These are phyloP conservation scores for Talaromyces funiculosus DNA, from an alignment of 2,329 filamentous ascomycete species.

Conservation along the genomic window DNA sequence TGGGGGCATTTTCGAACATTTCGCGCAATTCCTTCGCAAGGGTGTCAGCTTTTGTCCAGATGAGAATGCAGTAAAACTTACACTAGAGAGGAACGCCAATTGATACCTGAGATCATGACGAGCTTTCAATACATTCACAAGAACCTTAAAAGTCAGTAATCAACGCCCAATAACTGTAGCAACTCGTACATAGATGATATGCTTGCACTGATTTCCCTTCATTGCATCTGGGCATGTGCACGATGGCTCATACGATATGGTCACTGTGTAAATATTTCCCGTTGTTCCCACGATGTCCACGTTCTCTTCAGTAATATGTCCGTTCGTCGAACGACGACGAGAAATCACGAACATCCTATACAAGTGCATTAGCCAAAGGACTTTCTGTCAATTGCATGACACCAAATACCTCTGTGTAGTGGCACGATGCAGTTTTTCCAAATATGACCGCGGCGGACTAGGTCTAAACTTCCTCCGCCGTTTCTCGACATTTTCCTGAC, in stretches of 20 bases:
- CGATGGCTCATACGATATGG: conserved; percentile 46
- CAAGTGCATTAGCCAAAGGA: neutral
- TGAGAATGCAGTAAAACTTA: conserved; percentile 19
- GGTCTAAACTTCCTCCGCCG: conserved; percentile 38
- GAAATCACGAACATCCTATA: conserved; percentile 53
- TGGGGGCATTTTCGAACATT: conserved; percentile 51
- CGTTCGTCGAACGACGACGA: conserved; percentile 41
- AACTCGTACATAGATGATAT: conserved; percentile 51
- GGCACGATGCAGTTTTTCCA: conserved; percentile 45
- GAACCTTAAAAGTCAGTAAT: conserved; percentile 31
- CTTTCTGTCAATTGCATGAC: no score
- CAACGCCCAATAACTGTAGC: neutral
- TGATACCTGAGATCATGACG: conserved; percentile 54
- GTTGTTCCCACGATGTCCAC: conserved; percentile 56
- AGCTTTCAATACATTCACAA: conserved; percentile 54
- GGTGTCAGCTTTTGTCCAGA: neutral
- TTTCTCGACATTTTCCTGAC: conserved; percentile 22
- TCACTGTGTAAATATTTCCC: conserved; percentile 58
- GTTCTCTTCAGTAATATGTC: conserved; percentile 44
- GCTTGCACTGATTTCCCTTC: conserved; percentile 59
- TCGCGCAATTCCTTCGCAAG: conserved; percentile 46
- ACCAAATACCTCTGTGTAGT: conserved; percentile 40
- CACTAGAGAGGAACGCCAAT: conserved; percentile 52
- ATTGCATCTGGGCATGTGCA: conserved; percentile 52
- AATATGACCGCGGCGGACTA: conserved; percentile 42